A percentile compares a stretch with the other conserved stretches of the same genome.
These are phyloP conservation scores for Acer negundo DNA, from an alignment of 345 rosid species.

Conservation along the genomic window DNA sequence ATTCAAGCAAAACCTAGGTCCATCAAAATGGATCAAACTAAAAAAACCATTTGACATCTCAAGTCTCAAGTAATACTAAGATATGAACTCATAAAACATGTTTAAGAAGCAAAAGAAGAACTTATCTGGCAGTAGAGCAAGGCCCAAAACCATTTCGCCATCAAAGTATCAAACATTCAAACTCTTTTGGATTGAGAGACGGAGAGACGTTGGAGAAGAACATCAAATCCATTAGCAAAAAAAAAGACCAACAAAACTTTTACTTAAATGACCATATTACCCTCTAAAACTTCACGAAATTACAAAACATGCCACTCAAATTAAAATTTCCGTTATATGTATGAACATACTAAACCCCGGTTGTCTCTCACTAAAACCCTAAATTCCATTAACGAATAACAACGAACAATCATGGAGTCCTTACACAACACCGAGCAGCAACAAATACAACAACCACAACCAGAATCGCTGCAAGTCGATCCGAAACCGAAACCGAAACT, in stretches of 20 bases:
- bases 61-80: background rate
- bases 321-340: too few species aligned
- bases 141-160: background rate
- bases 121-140: background rate
- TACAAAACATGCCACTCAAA: too few species aligned
- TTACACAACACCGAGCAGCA: background rate
- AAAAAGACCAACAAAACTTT: too few species aligned
- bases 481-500: constrained; percentile 30
- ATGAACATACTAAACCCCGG: too few species aligned
- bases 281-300: too few species aligned
- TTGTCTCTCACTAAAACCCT: too few species aligned
- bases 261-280: too few species aligned
- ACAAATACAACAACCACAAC: too few species aligned
- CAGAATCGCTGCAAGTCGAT: constrained; percentile 4
- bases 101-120: background rate
- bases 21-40: background rate
- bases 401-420: constrained; percentile 11
- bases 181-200: background rate
- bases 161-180: too few species aligned
- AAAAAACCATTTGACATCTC: background rate
- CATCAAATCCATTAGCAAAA: too few species aligned
- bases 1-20: background rate
- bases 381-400: too few species aligned
- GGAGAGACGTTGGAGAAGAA: background rate
- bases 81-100: background rate